Evolutionary conservation across 345 rosid genomes (phyloP), one percentile per base, ranked within the genome.

Genomic region (Eucalyptus sp.): DNA sequence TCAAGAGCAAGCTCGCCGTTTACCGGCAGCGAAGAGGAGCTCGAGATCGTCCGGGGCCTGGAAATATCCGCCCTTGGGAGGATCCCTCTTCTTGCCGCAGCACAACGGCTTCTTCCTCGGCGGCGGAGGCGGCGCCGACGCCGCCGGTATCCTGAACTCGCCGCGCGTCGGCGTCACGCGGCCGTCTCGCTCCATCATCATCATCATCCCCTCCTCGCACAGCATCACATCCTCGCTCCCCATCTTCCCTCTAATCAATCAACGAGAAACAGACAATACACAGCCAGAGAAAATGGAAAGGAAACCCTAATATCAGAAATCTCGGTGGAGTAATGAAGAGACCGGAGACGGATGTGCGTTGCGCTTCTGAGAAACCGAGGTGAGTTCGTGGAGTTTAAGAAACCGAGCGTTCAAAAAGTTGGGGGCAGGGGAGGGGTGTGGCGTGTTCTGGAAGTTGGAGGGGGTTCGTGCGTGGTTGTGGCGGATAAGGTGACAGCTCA

Each of bases 21-120:
- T 49, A 27, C 87, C 85, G 50, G 37, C 50, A 43, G 86, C 37
- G 56, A 93, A 91, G 44, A 93, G 60, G 22, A 90, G 52, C 89
- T 93, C 94, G 4, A 93, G 87, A 5, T 92, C 93, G 5, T 92
- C 92, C 3, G 95, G 93, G 7, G 91, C 80, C 18, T 87, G 87
- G 60, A 92, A 93, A 60, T 87, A 93, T 29, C 91, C 90, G 10
- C 90, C 62, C 89, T 88, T 87, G 18, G 93, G 91, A 17, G 89
- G 66, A 17, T n/a, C 90, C 87, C 89, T 87, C 90, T 86, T 91
- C 87, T 86, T 91, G 58, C 88, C 88, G 62, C 91, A 87, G 48
- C 62, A 48, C 29, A 41, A 18, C 13, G 91, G 90, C 88, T 87
- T 93, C 91, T 92, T 93, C 93, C 86, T 93, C 25, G 91, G 93